Conservation (phyloP, 352 stramenopile species). For the Phytophthora fragariae region DNA sequence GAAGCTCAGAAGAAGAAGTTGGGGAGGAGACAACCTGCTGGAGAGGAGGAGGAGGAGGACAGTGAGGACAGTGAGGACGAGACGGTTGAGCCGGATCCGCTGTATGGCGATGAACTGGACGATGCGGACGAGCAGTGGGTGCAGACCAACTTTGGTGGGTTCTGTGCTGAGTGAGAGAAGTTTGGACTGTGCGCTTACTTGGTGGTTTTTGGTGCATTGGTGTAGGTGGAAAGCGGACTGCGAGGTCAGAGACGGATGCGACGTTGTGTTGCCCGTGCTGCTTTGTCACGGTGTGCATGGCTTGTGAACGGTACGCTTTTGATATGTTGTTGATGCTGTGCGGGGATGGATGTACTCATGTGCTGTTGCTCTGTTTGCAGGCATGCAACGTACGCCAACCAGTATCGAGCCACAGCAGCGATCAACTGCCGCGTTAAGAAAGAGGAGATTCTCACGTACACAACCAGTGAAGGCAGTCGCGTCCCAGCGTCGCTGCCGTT, state of each 20-base stretch:
- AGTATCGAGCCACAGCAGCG: conserved; percentile 67
- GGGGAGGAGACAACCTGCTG: conserved; percentile 19
- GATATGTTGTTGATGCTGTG: neutral
- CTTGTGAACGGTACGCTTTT: conserved; percentile 60
- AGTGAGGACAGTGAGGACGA: conserved; percentile 36
- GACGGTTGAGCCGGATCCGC: conserved; percentile 48
- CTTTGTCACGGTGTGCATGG: conserved; percentile 83
- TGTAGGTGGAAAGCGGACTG: conserved; percentile 15
- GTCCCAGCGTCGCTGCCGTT: conserved; percentile 38
- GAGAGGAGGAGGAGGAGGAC: conserved; percentile 10
- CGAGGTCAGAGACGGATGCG: conserved; percentile 48
- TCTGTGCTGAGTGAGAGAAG: neutral
- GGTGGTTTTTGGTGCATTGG: neutral
- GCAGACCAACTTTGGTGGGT: conserved; percentile 66
- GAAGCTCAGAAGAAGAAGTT: conserved; percentile 44
- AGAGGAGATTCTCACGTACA: conserved; percentile 72
- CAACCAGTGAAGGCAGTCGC: conserved; percentile 22
- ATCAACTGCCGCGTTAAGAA: conserved; percentile 83
- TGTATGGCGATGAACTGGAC: conserved; percentile 74
- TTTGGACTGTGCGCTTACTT: conserved; percentile 4
- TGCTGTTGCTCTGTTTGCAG: conserved; percentile 26
- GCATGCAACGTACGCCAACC: conserved; percentile 71
- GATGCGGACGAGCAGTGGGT: conserved; percentile 80
- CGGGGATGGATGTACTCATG: conserved; percentile 12
- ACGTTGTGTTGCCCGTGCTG: conserved; percentile 82